These are phyloP conservation scores for Gyrodon lividus DNA, from an alignment of 768 basidiomycete species.

Conservation along the genomic window DNA sequence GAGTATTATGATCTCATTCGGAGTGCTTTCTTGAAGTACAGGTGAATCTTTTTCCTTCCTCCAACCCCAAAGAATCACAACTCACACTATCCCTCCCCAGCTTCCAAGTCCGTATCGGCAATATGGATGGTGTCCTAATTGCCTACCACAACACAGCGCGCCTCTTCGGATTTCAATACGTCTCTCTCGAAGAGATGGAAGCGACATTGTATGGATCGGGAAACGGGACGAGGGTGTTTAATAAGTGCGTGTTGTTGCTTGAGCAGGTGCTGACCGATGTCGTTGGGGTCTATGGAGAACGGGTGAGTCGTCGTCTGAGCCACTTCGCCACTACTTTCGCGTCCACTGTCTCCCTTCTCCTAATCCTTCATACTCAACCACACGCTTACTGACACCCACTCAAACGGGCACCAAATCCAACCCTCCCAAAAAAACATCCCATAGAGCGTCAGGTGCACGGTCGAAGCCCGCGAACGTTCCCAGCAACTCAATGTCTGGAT, in stretches of 20 bases:
- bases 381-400: neutral
- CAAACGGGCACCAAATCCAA: neutral
- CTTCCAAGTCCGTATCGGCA: conserved; percentile 93
- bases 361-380: neutral
- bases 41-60: conserved; percentile 39
- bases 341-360: no score
- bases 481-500: conserved; percentile 62
- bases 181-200: conserved; percentile 88
- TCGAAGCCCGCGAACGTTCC: conserved; percentile 51
- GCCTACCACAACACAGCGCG: conserved; percentile 85
- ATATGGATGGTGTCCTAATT: conserved; percentile 93
- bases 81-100: conserved; percentile 37
- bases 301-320: conserved; percentile 44
- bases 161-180: conserved; percentile 93
- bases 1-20: conserved; percentile 96
- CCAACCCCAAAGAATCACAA: neutral
- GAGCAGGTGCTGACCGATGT: conserved; percentile 66
- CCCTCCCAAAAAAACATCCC: neutral
- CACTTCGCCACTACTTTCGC: neutral
- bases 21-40: conserved; percentile 93
- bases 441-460: conserved; percentile 58
- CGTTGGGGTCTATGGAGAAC: conserved; percentile 55
- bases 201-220: conserved; percentile 62
- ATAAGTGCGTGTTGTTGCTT: conserved; percentile 66
- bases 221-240: conserved; percentile 69